Evolutionary conservation across 2,329 filamentous ascomycete genomes (phyloP), one percentile per base, ranked within the genome.

Genomic region (Grosmannia serpens): DNA sequence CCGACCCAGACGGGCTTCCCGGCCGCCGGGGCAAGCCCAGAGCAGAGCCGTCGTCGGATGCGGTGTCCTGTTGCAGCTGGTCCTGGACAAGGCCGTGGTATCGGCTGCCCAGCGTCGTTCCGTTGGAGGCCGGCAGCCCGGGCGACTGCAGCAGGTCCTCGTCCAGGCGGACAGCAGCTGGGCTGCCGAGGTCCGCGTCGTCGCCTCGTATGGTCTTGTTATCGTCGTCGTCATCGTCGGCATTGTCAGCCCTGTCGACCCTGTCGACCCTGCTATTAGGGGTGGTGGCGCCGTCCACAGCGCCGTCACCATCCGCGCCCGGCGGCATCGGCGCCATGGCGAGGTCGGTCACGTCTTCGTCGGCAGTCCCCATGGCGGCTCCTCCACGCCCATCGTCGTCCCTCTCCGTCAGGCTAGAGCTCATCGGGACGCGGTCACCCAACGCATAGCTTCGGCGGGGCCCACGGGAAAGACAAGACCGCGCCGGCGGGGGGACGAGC

Each of bases 1-100:
- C 70, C 17, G 87, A 91, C 63, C 81, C 84, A 55, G 81, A 78
- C 9, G 86, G 87, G 67, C 89, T 95, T 51, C 80, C 83, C 46
- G 78, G 75, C 65, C 81, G 77, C 61, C 74, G 73, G 44, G 80
- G 78, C 29, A 78, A 65, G 53, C 75, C 77, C 9, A 64, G 60
- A 64, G 81, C 79, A n/a, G 75, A 68, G n/a, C 78, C 81, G 58
- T 76, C 77, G 61, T 78, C 74, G 58, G 82, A 79, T 10, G 80
- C 82, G 22, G 66, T 67, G 62, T 77, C 73, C 20, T 79, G 76
- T 31, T 53, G 58, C 53, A 67, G 62, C 26, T 72, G 70, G 44
- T 75, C 71, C 56, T 71, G 70, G 33, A 78, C 65, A 10, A 79
- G 70, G 60, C 77, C 71, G 46, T 72, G 74, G 64, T 78, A 78